These are phyloP conservation scores for Cyberlindnera veronae DNA, from an alignment of 805 yeast genomes.

Conservation along the genomic window DNA sequence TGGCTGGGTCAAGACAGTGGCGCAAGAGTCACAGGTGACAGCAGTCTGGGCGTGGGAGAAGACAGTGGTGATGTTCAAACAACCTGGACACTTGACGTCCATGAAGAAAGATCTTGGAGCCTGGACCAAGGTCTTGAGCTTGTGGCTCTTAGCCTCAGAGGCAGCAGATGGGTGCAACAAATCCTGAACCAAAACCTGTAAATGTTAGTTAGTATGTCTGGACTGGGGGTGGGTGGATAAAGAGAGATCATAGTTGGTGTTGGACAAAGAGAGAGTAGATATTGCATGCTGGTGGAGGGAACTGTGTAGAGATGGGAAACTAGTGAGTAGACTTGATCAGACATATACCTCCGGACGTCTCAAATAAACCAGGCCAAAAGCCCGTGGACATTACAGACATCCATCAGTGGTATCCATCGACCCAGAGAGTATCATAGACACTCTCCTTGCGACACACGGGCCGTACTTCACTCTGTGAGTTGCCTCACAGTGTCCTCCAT, in stretches of 20 bases:
- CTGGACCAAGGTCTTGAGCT: constrained; percentile 95
- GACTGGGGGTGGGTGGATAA: not conserved
- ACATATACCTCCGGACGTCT: no score
- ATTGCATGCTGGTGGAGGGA: no score
- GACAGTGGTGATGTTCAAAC: constrained; percentile 98
- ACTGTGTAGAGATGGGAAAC: no score
- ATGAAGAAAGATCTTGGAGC: constrained; percentile 98
- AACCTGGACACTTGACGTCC: constrained; percentile 99
- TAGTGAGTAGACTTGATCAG: no score
- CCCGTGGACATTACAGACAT: no score
- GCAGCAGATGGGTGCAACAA: constrained; percentile 97
- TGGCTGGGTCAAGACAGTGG: constrained; percentile 97
- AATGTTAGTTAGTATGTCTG: constrained; percentile 23
- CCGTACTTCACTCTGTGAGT: not conserved
- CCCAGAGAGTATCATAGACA: no score
- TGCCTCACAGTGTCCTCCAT: not conserved
- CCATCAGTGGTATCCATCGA: no score
- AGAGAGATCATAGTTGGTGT: no score
- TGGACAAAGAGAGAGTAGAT: no score
- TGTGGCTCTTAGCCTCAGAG: constrained; percentile 95
- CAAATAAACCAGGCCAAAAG: no score
- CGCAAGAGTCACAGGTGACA: constrained; percentile 98
- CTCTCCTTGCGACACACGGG: no score
- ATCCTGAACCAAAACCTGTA: constrained; percentile 96
- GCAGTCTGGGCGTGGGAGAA: constrained; percentile 99